Percentiles rank a stretch among this genome's conserved stretches.
Evolutionary conservation across 1,284 basidiomycete genomes (phyloP).

Genomic region (Dichomitus squalens): DNA sequence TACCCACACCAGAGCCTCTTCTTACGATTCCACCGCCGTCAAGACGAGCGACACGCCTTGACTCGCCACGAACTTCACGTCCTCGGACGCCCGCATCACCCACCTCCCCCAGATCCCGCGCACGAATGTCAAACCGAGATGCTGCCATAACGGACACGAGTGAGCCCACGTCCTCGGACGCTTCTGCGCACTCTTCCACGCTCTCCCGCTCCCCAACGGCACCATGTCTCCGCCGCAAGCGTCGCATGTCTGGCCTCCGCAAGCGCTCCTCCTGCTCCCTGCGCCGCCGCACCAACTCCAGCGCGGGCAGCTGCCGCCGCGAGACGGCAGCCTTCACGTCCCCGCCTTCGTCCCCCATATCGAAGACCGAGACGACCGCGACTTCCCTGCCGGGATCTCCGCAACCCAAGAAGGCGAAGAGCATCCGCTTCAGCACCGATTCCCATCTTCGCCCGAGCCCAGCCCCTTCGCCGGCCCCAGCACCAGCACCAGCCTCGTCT

Average conservation of each 20-base stretch:
- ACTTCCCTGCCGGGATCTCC: slow-evolving; percentile 9
- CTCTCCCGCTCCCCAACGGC: slow-evolving; percentile 20
- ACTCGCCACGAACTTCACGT: slow-evolving; percentile 5
- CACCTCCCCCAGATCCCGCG: neutral
- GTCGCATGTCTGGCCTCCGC: slow-evolving; percentile 38
- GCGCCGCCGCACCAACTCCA: slow-evolving; percentile 35
- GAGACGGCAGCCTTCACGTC: slow-evolving; percentile 1
- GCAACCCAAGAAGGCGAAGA: slow-evolving; percentile 8
- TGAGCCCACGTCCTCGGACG: slow-evolving; percentile 12
- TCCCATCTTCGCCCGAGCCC: neutral
- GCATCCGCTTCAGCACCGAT: slow-evolving; percentile 19
- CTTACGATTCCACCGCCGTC: slow-evolving; percentile 7
- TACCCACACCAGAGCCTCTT: neutral
- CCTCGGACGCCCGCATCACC: slow-evolving; percentile 2
- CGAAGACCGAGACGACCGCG: slow-evolving; percentile 15
- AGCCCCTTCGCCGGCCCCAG: neutral
- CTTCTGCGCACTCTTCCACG: neutral
- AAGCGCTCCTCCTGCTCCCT: slow-evolving; percentile 43
- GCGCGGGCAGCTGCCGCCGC: slow-evolving; percentile 12
- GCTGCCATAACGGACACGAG: slow-evolving; percentile 10
- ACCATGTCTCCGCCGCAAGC: slow-evolving; percentile 43
- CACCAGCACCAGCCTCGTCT: neutral
- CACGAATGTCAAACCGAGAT: slow-evolving; percentile 17
- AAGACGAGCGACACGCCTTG: neutral
- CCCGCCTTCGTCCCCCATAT: neutral